phyloP scores from a whole-genome alignment of 257 asterid species.

The Paraleonurus japonicus region DNA sequence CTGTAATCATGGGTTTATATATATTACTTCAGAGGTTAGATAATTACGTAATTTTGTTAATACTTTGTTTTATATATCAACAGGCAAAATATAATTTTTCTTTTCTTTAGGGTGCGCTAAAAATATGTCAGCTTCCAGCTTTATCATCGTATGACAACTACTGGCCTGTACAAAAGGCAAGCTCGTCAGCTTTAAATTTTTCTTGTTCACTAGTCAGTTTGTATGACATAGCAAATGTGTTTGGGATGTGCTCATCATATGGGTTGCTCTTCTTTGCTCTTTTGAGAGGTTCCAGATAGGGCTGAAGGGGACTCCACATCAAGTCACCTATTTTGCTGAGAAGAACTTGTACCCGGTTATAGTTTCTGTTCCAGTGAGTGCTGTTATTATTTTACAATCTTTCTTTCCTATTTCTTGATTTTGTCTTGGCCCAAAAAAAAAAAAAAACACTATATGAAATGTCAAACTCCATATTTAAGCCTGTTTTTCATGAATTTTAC shows the following conservation, averaged over 20 bases:
- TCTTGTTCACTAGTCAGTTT: conserved; percentile 17
- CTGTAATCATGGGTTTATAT: conserved; percentile 94
- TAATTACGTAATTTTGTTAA: conserved; percentile 7
- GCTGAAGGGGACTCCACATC: conserved; percentile 96
- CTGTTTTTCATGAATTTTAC: conserved; percentile 14
- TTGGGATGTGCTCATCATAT: conserved; percentile 28
- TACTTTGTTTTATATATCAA: background rate
- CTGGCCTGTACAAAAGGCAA: conserved; percentile 97
- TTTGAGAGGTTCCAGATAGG: conserved; percentile 56
- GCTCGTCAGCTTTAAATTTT: conserved; percentile 2
- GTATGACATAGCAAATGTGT: conserved; percentile 3
- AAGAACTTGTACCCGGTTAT: conserved; percentile 89
- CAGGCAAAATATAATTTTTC: conserved; percentile 8
- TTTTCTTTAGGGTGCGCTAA: conserved; percentile 71
- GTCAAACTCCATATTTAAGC: background rate
- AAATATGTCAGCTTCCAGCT: conserved; percentile 92
- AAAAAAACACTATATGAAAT: background rate
- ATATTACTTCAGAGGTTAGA: conserved; percentile 78
- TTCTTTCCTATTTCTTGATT: conserved; percentile 6
- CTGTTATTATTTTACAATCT: conserved; percentile 12
- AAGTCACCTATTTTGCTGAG: conserved; percentile 89
- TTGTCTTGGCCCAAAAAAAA: background rate
- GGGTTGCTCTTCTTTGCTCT: conserved; percentile 1
- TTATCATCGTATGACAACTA: conserved; percentile 69
- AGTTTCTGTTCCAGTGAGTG: conserved; percentile 90